phyloP scores from a whole-genome alignment of 441 rosid species.

The Syzygium malaccense region DNA sequence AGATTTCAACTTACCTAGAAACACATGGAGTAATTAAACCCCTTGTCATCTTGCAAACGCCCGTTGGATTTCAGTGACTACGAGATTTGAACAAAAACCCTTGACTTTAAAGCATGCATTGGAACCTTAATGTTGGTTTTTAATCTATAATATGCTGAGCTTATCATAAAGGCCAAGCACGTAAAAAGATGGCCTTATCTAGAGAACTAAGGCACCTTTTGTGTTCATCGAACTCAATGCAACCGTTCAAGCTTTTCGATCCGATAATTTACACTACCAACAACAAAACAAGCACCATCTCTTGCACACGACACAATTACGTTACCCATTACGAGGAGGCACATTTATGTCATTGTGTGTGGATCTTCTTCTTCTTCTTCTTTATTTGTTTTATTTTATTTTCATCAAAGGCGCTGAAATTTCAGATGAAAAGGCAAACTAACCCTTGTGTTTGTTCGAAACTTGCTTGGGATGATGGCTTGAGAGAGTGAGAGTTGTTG shows the following conservation, averaged over 20 bases:
- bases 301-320: constrained; percentile 2
- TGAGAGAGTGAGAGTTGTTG: constrained; percentile 13
- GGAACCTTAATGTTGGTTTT: constrained; percentile 15
- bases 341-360: background rate
- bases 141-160: background rate
- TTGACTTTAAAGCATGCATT: constrained; percentile 24
- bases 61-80: constrained; percentile 8
- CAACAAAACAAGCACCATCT: constrained; percentile 13
- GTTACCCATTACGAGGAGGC: constrained; percentile 2
- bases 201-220: constrained; percentile 5
- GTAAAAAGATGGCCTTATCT: background rate
- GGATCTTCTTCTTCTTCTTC: background rate
- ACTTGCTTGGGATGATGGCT: constrained; percentile 14
- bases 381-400: background rate
- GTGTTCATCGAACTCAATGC: constrained; percentile 18
- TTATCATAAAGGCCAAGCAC: background rate
- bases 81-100: constrained; percentile 25
- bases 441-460: background rate
- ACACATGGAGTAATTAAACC: background rate
- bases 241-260: background rate
- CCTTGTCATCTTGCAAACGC: background rate
- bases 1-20: background rate
- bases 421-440: background rate
- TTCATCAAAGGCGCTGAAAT: background rate
- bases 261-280: constrained; percentile 5